phyloP scores from a whole-genome alignment of 139 green algal species.

The Auxenochlorella pyrenoidosa region DNA sequence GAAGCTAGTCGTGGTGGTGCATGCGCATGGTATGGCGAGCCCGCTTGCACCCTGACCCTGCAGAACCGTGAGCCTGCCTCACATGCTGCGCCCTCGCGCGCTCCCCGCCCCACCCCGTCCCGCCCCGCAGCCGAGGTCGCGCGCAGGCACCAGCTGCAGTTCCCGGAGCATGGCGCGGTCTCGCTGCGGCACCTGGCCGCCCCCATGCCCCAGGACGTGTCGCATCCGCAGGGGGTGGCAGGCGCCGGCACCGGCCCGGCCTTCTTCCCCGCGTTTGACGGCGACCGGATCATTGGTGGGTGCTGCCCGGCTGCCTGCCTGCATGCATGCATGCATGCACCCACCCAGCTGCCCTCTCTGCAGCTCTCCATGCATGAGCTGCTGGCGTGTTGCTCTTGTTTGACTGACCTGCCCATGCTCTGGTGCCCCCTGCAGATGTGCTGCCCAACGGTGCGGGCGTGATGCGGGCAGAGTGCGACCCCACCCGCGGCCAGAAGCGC shows the following conservation, averaged over 20 bases:
- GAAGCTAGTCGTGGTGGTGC: not conserved
- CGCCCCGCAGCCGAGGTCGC: slow-evolving; percentile 19
- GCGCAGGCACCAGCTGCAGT: slow-evolving; percentile 29
- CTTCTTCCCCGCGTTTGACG: slow-evolving; percentile 32
- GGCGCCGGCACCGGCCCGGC: not conserved
- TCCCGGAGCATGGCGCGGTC: slow-evolving; percentile 13
- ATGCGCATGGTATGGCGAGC: no score
- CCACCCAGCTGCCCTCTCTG: not conserved
- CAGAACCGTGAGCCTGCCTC: not conserved
- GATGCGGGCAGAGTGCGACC: not conserved
- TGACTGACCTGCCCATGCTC: no score
- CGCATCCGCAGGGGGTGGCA: no score
- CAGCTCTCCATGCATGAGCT: no score
- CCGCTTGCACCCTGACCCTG: not conserved
- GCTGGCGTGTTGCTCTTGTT: no score
- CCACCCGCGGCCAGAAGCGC: slow-evolving; percentile 19
- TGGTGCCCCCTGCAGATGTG: slow-evolving; percentile 17
- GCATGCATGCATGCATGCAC: not conserved
- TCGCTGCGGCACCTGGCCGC: slow-evolving; percentile 9
- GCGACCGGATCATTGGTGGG: slow-evolving; percentile 27
- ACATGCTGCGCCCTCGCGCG: not conserved
- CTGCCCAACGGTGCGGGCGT: slow-evolving; percentile 14
- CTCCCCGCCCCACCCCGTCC: not conserved
- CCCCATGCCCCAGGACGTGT: not conserved
- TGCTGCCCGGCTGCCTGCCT: not conserved